phyloP scores from a whole-genome alignment of 306 rosid species.

The Lathyrus oleraceus region DNA sequence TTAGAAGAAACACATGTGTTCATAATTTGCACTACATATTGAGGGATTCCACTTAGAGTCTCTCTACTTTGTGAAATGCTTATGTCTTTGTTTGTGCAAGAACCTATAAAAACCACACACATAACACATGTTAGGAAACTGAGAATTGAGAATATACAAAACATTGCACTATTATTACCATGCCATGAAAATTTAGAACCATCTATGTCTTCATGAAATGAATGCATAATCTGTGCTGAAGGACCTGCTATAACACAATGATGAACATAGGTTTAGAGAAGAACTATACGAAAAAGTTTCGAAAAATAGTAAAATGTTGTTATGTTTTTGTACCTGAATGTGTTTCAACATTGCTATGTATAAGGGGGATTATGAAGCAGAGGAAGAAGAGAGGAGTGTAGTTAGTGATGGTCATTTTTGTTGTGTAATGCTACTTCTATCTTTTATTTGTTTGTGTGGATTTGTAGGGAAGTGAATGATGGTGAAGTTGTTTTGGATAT shows the following conservation, averaged over 20 bases:
- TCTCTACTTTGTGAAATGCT: conserved; percentile 62
- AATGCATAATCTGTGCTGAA: conserved; percentile 30
- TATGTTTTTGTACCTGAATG: conserved; percentile 43
- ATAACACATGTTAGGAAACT: neutral
- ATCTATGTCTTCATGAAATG: conserved; percentile 38
- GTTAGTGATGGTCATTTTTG: conserved; percentile 35
- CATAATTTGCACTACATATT: conserved; percentile 55
- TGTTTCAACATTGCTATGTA: conserved; percentile 26
- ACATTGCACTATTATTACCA: conserved; percentile 33
- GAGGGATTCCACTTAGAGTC: conserved; percentile 59
- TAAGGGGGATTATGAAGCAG: conserved; percentile 32
- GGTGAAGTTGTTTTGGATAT: conserved; percentile 4
- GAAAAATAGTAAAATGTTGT: neutral
- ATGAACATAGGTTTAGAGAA: neutral
- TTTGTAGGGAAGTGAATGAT: neutral
- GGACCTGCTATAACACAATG: conserved; percentile 33
- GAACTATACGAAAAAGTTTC: neutral
- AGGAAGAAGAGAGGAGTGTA: conserved; percentile 38
- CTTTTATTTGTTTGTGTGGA: neutral
- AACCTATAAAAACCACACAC: conserved; percentile 33
- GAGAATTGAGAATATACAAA: neutral
- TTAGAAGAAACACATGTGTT: conserved; percentile 58
- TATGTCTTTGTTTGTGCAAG: conserved; percentile 58
- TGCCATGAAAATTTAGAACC: conserved; percentile 39
- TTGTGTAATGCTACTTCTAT: neutral